Conservation (phyloP, 129 eudicot species). For the Flaveria brownii region DNA sequence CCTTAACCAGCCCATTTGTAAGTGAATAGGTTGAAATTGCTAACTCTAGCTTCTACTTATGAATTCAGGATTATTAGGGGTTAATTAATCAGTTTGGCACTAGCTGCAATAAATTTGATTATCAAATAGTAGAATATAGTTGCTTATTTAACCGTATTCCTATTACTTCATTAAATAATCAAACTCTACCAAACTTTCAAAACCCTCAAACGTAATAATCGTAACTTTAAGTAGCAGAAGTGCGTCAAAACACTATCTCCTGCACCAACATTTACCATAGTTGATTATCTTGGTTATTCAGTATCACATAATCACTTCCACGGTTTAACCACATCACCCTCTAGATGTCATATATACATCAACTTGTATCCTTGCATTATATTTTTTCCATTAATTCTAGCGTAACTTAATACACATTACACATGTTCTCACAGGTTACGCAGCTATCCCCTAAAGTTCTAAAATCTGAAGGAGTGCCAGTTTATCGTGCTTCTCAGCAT, state of each 20-base stretch:
- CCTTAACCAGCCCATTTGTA: too few relatives aligned
- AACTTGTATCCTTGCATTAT: not conserved
- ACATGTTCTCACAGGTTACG: constrained; percentile 53
- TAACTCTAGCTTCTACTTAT: not conserved
- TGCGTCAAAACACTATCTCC: not conserved
- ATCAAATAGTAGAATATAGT: too few relatives aligned
- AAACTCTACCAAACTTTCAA: not conserved
- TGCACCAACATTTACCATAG: too few relatives aligned
- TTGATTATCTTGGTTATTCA: not conserved
- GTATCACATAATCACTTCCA: not conserved
- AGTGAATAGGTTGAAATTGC: not conserved
- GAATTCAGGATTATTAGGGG: not conserved
- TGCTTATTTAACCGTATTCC: not conserved
- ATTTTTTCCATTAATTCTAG: not conserved
- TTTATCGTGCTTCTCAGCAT: constrained; percentile 57
- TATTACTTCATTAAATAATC: not conserved
- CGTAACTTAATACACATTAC: not conserved
- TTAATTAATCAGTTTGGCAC: too few relatives aligned
- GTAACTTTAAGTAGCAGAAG: not conserved
- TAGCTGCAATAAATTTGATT: too few relatives aligned
- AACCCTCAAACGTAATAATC: not conserved
- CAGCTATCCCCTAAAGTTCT: constrained; percentile 72
- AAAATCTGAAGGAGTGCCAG: constrained; percentile 76
- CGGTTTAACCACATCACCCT: not conserved
- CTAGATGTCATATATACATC: not conserved